phyloP scores from a whole-genome alignment of 495 filamentous ascomycete genomes.

The Monascus purpureus region DNA sequence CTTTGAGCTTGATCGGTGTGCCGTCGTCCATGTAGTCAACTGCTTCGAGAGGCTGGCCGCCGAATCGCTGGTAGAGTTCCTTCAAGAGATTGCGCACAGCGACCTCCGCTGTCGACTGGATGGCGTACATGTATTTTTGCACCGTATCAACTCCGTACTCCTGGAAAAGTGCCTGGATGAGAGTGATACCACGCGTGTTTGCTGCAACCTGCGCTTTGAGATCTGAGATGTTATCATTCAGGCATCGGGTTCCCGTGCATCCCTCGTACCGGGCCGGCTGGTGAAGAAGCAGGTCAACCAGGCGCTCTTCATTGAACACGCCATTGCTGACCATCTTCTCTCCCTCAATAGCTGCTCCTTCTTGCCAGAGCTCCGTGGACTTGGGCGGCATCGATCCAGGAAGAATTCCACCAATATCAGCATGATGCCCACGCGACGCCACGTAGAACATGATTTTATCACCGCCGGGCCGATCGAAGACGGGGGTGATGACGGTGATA shows the following conservation, averaged over 20 bases:
- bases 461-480: slow-evolving; percentile 53
- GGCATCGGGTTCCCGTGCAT: slow-evolving; percentile 78
- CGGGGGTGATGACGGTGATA: slow-evolving; percentile 83
- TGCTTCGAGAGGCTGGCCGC: slow-evolving; percentile 66
- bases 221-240: slow-evolving; percentile 91
- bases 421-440: slow-evolving; percentile 87
- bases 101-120: slow-evolving; percentile 82
- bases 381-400: slow-evolving; percentile 96
- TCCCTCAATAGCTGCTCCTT: slow-evolving; percentile 84
- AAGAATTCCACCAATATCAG: slow-evolving; percentile 91
- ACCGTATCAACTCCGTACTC: slow-evolving; percentile 88
- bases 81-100: slow-evolving; percentile 80
- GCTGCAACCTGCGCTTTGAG: slow-evolving; percentile 92
- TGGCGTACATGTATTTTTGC: slow-evolving; percentile 89
- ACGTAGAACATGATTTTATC: slow-evolving; percentile 94
- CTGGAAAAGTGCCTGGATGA: slow-evolving; percentile 71
- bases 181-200: slow-evolving; percentile 87
- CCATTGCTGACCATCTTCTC: slow-evolving; percentile 91
- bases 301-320: slow-evolving; percentile 74
- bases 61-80: slow-evolving; percentile 58
- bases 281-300: slow-evolving; percentile 67
- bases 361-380: slow-evolving; percentile 83
- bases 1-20: slow-evolving; percentile 67
- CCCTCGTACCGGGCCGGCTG: slow-evolving; percentile 78
- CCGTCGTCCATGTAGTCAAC: slow-evolving; percentile 93